Evolutionary conservation across 2,329 filamentous ascomycete species (phyloP).

Genomic region (Pochonia chlamydosporia): DNA sequence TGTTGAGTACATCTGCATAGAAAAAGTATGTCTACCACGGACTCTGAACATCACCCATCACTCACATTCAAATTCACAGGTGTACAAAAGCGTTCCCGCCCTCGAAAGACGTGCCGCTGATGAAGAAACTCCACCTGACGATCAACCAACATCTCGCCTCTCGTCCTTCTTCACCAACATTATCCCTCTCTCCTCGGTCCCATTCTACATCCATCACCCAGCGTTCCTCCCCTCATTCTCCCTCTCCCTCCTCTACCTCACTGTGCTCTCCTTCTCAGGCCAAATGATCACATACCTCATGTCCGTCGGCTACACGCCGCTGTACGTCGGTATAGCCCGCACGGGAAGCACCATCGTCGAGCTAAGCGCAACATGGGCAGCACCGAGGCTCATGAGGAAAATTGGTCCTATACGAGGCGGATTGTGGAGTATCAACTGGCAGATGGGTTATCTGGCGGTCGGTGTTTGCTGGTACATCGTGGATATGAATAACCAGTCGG

Average conservation of each 20-base stretch:
- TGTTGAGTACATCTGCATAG: slow-evolving; percentile 48
- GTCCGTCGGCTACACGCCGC: slow-evolving; percentile 43
- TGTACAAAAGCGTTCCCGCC: slow-evolving; percentile 11
- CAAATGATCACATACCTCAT: slow-evolving; percentile 62
- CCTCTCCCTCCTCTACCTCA: slow-evolving; percentile 55
- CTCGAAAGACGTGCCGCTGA: background rate
- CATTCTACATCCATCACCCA: slow-evolving; percentile 45
- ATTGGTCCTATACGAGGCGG: slow-evolving; percentile 59
- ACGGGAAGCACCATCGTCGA: slow-evolving; percentile 50
- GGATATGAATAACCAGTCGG: slow-evolving; percentile 17
- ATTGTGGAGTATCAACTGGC: slow-evolving; percentile 66
- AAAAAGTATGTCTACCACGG: slow-evolving; percentile 17
- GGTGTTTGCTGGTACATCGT: slow-evolving; percentile 19
- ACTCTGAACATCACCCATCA: too few species aligned
- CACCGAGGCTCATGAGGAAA: slow-evolving; percentile 46
- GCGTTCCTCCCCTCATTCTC: slow-evolving; percentile 58
- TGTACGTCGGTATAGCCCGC: slow-evolving; percentile 48
- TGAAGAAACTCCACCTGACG: background rate
- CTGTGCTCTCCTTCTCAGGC: slow-evolving; percentile 51
- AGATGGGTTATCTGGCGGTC: slow-evolving; percentile 48
- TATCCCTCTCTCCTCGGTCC: slow-evolving; percentile 11
- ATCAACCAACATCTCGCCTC: background rate
- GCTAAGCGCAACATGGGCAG: slow-evolving; percentile 54
- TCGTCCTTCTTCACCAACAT: slow-evolving; percentile 2
- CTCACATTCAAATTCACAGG: slow-evolving; percentile 11